Percentiles rank a stretch among this genome's conserved stretches.
Evolutionary conservation across 495 filamentous ascomycete genomes (phyloP).

Genomic region (Talaromyces proteolyticus): DNA sequence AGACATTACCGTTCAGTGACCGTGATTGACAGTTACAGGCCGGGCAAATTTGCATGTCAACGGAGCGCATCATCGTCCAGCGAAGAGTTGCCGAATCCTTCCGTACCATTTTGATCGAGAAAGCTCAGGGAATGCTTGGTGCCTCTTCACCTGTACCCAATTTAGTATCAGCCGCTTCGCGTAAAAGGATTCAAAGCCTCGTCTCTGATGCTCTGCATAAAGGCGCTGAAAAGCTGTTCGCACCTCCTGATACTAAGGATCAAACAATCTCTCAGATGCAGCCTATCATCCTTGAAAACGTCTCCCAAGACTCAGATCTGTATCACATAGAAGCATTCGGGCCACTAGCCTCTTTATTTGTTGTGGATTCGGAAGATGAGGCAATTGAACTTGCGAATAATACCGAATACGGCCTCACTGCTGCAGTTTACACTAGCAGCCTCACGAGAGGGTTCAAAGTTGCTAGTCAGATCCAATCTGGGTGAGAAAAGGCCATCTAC

Average conservation of each 20-base stretch:
- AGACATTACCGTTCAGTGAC: not conserved
- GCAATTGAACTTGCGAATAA: slow-evolving; percentile 45
- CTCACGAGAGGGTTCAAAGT: slow-evolving; percentile 40
- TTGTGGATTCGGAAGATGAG: slow-evolving; percentile 41
- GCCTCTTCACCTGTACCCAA: slow-evolving; percentile 42
- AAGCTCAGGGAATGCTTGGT: slow-evolving; percentile 24
- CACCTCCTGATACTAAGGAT: not conserved
- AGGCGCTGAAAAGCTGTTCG: not conserved
- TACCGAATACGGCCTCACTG: slow-evolving; percentile 45
- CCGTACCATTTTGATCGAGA: slow-evolving; percentile 44
- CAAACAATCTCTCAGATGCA: slow-evolving; percentile 49
- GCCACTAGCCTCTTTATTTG: slow-evolving; percentile 55
- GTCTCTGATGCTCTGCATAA: not conserved
- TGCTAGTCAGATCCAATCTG: slow-evolving; percentile 42
- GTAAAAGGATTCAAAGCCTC: not conserved
- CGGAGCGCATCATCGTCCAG: slow-evolving; percentile 82
- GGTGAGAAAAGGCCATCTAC: slow-evolving; percentile 8
- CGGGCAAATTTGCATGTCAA: slow-evolving; percentile 91
- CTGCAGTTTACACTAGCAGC: slow-evolving; percentile 42
- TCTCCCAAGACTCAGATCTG: slow-evolving; percentile 70
- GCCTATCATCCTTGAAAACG: slow-evolving; percentile 54
- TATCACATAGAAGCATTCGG: slow-evolving; percentile 81
- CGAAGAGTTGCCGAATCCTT: slow-evolving; percentile 62
- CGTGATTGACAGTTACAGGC: slow-evolving; percentile 13
- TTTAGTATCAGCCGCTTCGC: slow-evolving; percentile 46